phyloP scores from a whole-genome alignment of 768 basidiomycete genomes.

The Cubamyces lactineus region DNA sequence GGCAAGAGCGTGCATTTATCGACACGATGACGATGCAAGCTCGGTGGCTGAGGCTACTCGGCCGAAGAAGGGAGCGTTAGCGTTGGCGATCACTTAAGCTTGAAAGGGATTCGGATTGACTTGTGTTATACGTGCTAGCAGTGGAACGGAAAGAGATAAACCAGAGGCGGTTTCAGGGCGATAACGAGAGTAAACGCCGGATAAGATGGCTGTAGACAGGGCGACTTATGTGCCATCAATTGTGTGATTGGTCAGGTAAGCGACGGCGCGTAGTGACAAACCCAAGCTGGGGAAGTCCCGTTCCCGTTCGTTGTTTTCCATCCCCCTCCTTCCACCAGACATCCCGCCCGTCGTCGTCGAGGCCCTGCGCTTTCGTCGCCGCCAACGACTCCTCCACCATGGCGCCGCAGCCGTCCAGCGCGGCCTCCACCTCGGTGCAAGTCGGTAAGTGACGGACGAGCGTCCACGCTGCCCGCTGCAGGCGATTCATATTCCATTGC shows the following conservation, averaged over 20 bases:
- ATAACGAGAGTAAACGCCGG: neutral
- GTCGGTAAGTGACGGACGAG: slow-evolving; percentile 67
- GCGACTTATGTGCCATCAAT: slow-evolving; percentile 12
- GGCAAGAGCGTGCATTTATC: no score
- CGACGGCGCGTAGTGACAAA: slow-evolving; percentile 17
- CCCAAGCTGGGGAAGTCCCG: slow-evolving; percentile 23
- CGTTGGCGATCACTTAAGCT: no score
- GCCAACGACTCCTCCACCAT: slow-evolving; percentile 44
- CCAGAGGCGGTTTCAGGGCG: no score
- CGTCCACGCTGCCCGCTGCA: slow-evolving; percentile 5
- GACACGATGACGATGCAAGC: no score
- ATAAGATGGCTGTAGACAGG: neutral
- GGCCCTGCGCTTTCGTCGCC: slow-evolving; percentile 29
- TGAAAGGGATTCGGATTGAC: no score
- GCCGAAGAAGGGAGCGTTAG: no score
- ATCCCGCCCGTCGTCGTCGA: slow-evolving; percentile 31
- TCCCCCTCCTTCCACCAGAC: slow-evolving; percentile 19
- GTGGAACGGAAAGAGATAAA: no score
- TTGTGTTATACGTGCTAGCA: no score
- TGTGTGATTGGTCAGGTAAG: slow-evolving; percentile 23
- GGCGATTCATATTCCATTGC: slow-evolving; percentile 29
- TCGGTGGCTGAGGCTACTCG: no score
- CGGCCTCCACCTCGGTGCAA: slow-evolving; percentile 87
- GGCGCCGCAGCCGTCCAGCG: slow-evolving; percentile 71
- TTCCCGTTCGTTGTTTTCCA: slow-evolving; percentile 26